phyloP scores from a whole-genome alignment of 1,284 basidiomycete species.

The Amylostereum areolatum region DNA sequence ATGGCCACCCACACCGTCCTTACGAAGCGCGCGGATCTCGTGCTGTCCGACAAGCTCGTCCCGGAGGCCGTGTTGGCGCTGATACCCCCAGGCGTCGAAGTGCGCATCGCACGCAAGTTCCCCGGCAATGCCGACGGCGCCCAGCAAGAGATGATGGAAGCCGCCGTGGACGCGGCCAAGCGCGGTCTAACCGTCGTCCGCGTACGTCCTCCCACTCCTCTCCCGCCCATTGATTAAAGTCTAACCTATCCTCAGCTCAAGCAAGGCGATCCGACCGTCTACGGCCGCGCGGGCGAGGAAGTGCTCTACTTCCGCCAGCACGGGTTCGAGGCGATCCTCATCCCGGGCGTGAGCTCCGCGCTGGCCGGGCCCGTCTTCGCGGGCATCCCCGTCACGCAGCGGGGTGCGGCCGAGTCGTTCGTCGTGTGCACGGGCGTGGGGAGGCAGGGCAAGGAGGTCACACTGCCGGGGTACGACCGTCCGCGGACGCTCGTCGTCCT shows the following conservation, averaged over 20 bases:
- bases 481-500: conserved; percentile 77
- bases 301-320: conserved; percentile 84
- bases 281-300: conserved; percentile 93
- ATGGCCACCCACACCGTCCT: conserved; percentile 80
- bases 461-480: conserved; percentile 83
- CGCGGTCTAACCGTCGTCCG: conserved; percentile 85
- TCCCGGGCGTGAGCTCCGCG: conserved; percentile 88
- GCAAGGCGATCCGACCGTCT: conserved; percentile 95
- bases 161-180: conserved; percentile 76
- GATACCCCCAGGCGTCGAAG: conserved; percentile 69
- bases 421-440: conserved; percentile 93
- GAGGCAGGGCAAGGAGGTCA: conserved; percentile 78
- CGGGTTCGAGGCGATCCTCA: conserved; percentile 78
- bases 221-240: conserved; percentile 1
- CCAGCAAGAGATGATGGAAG: conserved; percentile 90
- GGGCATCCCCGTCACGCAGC: conserved; percentile 91
- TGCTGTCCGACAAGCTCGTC: conserved; percentile 97
- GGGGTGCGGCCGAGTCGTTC: conserved; percentile 87
- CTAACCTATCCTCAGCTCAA: conserved; percentile 57
- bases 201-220: conserved; percentile 28
- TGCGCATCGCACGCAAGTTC: conserved; percentile 92
- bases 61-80: conserved; percentile 83
- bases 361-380: conserved; percentile 87
- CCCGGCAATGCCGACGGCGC: conserved; percentile 96
- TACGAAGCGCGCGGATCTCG: conserved; percentile 75